Evolutionary conservation across 805 yeast species (phyloP), one percentile per base, ranked within the genome.

Genomic region (Kodamaea hsintzibuensis): DNA sequence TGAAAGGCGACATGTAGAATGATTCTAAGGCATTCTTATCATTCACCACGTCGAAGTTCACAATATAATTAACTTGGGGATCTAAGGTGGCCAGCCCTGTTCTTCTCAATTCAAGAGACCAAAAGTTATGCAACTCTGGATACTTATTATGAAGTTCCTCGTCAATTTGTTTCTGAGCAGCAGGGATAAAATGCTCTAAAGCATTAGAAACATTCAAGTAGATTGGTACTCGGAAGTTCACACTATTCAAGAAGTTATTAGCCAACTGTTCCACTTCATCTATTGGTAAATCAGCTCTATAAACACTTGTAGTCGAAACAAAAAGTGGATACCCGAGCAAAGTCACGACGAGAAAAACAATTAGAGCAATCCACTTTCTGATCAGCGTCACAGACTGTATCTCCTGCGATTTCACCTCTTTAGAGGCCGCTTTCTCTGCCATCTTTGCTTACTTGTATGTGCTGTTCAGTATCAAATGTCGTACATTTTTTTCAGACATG

Each of bases 211-310:
- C 55, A 33, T 76, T 72, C 42, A 82, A 54, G 56, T 76, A 72
- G 2, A 82, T 70, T 0, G 85, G 85, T 10, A 82, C 68, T 17
- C 67, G 62, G 56, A 71, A 65, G 16, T 62, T 50, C 33, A 74
- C 50, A 25, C 64, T 51, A 14, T 62, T 50, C 47, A 53, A 51
- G 60, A 79, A 57, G 54, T 63, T 51, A 47, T 57, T 19, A 51
- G 71, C 65, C 59, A 69, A 61, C 16, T 57, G 54, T 14, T 71
- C 63, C 47, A 86, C 75, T 43, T 72, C 71, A 1, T 67, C 70
- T 10, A 72, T 62, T 13, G 89, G 89, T 39, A 88, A 72, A 39
- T 77, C 77, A 1, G 90, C 88, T 51, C 91, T 72, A 60, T 83
- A 78, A 16, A 86, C 81, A 2, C 82, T 69, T 3, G 93, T 85